Percentiles rank a stretch among this genome's conserved stretches.
Evolutionary conservation across 2,329 filamentous ascomycete species (phyloP).

Genomic region (Delphinella strobiligena): DNA sequence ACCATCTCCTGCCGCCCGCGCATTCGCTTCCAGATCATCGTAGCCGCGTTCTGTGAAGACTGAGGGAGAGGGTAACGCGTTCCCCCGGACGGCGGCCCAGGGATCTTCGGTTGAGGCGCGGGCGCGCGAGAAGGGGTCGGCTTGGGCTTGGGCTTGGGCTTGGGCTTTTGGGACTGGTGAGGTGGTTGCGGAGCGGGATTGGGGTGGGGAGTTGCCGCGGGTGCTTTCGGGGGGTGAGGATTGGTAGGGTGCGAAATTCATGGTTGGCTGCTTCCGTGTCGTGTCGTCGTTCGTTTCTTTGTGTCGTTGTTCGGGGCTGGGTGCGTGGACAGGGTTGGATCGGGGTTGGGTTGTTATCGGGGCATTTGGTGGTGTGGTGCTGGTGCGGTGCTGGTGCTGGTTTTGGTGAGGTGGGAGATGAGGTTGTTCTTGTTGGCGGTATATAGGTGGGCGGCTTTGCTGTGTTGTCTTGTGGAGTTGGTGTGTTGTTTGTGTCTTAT

Average conservation of each 20-base stretch:
- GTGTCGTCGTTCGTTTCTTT: background rate
- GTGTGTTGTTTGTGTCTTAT: too few relatives aligned
- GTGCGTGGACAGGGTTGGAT: too few relatives aligned
- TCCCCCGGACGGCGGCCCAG: slow-evolving; percentile 27
- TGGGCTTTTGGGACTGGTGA: slow-evolving; percentile 21
- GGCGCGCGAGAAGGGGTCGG: slow-evolving; percentile 7
- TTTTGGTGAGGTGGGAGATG: too few relatives aligned
- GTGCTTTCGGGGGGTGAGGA: slow-evolving; percentile 76
- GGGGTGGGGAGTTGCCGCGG: slow-evolving; percentile 65
- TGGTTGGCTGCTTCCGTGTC: slow-evolving; percentile 27
- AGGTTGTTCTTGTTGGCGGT: too few relatives aligned
- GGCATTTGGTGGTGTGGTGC: too few relatives aligned
- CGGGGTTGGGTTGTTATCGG: too few relatives aligned
- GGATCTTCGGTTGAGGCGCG: slow-evolving; percentile 21
- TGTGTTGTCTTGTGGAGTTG: too few relatives aligned
- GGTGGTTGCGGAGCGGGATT: slow-evolving; percentile 45
- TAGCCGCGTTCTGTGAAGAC: slow-evolving; percentile 18
- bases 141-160: slow-evolving; percentile 13
- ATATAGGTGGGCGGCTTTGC: too few relatives aligned
- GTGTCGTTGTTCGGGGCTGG: too few relatives aligned
- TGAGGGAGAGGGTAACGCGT: slow-evolving; percentile 26
- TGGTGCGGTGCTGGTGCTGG: too few relatives aligned
- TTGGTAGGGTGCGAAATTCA: slow-evolving; percentile 97
- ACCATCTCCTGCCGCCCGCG: slow-evolving; percentile 18
- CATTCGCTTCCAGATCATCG: slow-evolving; percentile 19